Evolutionary conservation across 1,284 basidiomycete genomes (phyloP).

Genomic region (Cystobasidium slooffiae): DNA sequence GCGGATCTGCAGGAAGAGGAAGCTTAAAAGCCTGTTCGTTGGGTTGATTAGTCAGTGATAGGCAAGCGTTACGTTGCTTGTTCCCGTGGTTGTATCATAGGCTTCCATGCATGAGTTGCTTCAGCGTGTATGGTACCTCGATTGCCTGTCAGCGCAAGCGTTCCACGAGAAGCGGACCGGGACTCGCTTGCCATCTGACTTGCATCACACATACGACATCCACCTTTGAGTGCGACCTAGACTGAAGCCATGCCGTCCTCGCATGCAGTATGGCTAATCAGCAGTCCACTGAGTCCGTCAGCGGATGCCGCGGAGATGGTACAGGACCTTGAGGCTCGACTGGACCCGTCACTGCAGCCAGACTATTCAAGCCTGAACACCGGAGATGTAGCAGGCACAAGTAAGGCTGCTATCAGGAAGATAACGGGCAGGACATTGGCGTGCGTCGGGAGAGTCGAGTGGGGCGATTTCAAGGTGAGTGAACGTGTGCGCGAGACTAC

Average conservation of each 20-base stretch:
- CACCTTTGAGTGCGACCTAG: neutral
- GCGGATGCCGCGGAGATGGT: constrained; percentile 61
- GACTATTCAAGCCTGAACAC: constrained; percentile 17
- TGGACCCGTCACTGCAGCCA: constrained; percentile 47
- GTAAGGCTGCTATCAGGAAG: constrained; percentile 13
- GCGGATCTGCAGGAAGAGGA: too few species aligned
- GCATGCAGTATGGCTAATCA: constrained; percentile 63
- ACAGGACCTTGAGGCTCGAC: constrained; percentile 56
- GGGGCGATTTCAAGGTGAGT: constrained; percentile 53
- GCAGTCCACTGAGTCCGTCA: constrained; percentile 59
- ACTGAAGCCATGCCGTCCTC: constrained; percentile 59
- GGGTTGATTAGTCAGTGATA: too few species aligned
- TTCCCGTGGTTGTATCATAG: too few species aligned
- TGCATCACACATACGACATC: neutral
- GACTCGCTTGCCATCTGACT: neutral
- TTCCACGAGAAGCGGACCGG: too few species aligned
- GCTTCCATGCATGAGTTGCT: too few species aligned
- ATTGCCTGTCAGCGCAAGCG: neutral
- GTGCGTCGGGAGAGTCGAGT: constrained; percentile 43
- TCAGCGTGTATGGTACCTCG: neutral
- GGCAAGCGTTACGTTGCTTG: too few species aligned
- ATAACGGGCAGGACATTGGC: constrained; percentile 44
- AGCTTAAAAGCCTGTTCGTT: too few species aligned
- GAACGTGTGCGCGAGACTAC: too few species aligned
- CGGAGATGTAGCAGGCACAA: constrained; percentile 6